Evolutionary conservation across 805 yeast genomes (phyloP), one percentile per base, ranked within the genome.

Genomic region (Saccharomycopsis sp.): DNA sequence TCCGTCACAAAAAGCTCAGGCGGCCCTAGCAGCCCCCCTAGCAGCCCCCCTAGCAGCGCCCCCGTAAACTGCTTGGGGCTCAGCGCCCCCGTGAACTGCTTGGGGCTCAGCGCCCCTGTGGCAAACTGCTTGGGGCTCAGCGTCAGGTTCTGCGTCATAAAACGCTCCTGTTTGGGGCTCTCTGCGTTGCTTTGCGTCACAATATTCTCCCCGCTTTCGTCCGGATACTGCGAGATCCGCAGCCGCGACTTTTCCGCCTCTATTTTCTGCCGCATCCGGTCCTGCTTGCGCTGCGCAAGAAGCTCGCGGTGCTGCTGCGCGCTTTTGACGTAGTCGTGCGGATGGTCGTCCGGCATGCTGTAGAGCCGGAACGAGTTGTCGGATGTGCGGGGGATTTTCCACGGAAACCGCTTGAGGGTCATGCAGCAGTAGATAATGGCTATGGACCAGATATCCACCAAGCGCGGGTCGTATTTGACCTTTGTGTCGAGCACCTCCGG

Each of bases 341-440:
- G 85, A 54, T 78, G 77, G 65, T 88, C 94, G 72, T 88, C 94
- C 3, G 74, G 77, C 77, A 80, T 70, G 53, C 83, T 80, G 66
- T 80, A 88, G 34, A 87, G 72, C 63, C 78, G 79, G 69, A 82
- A 88, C 64, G 90, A 84, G 62, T 85, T 84, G 69, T 88, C 96
- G 37, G 81, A 70, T 16, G 73, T 74, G 63, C 79, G 81, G 12
- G 96, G 95, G 1, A 85, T 87, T 68, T 87, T 88, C 96, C 96
- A 88, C 1, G 96, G 96, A 68, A 88, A 88, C 67, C 91, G 79
- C 71, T 87, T 84, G 60, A 88, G 74, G 63, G 89, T 85, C 92
- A 88, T 87, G 72, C 95, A 88, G 71, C 96, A 88, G 67, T 84
- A 88, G 24, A 88, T 88, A 40, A 88, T 88, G 20, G 89, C 95